These are phyloP conservation scores for Viola pubescens DNA, from an alignment of 441 rosid species.

Conservation along the genomic window DNA sequence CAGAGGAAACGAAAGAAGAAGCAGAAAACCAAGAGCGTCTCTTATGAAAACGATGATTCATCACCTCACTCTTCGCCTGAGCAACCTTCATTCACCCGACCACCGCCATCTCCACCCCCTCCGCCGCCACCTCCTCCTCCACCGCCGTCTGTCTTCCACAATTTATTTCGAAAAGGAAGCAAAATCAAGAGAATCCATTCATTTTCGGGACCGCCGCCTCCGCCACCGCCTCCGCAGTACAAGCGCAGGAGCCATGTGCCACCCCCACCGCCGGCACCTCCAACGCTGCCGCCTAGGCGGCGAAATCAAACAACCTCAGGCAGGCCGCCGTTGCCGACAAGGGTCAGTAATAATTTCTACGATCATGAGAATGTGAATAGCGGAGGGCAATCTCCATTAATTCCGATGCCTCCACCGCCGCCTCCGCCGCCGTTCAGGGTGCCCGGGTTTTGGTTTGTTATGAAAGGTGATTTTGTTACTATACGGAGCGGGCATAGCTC, in stretches of 20 bases:
- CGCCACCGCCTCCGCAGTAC: constrained; percentile 31
- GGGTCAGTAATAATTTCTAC: constrained; percentile 13
- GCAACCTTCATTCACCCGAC: constrained; percentile 20
- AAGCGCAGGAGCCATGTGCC: constrained; percentile 16
- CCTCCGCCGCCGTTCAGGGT: constrained; percentile 56
- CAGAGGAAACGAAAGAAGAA: constrained; percentile 56
- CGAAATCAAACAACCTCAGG: constrained; percentile 18
- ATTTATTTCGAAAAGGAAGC: constrained; percentile 47
- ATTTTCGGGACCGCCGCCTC: constrained; percentile 41
- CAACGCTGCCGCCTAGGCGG: constrained; percentile 23
- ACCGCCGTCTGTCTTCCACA: constrained; percentile 53
- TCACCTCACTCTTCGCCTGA: constrained; percentile 24
- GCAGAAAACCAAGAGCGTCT: constrained; percentile 21
- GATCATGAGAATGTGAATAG: constrained; percentile 28
- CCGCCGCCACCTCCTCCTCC: constrained; percentile 66
- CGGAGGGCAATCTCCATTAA: constrained; percentile 36
- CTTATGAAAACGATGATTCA: constrained; percentile 5
- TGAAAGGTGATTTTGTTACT: constrained; percentile 45
- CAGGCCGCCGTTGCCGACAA: constrained; percentile 58
- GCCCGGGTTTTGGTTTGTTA: constrained; percentile 32
- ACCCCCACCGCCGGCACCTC: constrained; percentile 23
- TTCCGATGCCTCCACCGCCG: constrained; percentile 47
- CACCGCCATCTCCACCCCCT: constrained; percentile 42
- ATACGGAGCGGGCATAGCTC: constrained; percentile 49
- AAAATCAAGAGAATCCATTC: constrained; percentile 59